Conservation (phyloP, 2,329 filamentous ascomycete species). For the Aspergillus aculeatinus region DNA sequence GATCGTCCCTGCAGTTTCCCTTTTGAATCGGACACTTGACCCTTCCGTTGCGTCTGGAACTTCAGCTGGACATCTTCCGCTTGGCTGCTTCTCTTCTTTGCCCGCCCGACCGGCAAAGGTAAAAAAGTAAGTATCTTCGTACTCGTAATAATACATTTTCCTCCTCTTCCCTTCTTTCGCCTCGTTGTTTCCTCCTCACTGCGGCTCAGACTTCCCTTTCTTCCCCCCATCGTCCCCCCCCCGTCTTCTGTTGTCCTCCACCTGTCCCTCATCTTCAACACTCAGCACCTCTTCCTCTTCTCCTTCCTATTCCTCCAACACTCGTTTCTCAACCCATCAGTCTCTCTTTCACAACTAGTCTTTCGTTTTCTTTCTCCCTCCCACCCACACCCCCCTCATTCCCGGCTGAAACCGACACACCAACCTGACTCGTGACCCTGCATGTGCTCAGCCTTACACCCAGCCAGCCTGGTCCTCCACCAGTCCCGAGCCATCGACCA, state of each 20-base stretch:
- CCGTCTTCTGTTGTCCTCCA: neutral
- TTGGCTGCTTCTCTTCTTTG: neutral
- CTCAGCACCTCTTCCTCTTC: neutral
- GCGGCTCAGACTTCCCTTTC: neutral
- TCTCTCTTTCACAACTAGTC: neutral
- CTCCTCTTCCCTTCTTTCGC: neutral
- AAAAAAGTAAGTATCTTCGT: neutral
- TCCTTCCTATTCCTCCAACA: constrained; percentile 8
- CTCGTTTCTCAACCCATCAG: constrained; percentile 1
- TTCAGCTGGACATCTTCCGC: neutral
- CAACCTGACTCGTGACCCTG: constrained; percentile 12
- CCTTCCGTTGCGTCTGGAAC: neutral
- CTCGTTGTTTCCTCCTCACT: neutral
- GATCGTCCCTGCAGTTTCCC: neutral
- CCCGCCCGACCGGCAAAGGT: neutral
- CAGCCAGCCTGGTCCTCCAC: constrained; percentile 4
- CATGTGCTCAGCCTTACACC: constrained; percentile 20
- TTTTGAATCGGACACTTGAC: neutral
- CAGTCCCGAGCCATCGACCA: constrained; percentile 17
- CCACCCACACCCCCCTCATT: neutral
- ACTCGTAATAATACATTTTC: neutral
- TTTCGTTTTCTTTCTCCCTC: neutral
- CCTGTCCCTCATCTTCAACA: neutral
- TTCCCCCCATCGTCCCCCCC: neutral
- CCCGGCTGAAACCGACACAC: constrained; percentile 3